Evolutionary conservation across 345 rosid genomes (phyloP).

Genomic region (Hypericum androsaemum): DNA sequence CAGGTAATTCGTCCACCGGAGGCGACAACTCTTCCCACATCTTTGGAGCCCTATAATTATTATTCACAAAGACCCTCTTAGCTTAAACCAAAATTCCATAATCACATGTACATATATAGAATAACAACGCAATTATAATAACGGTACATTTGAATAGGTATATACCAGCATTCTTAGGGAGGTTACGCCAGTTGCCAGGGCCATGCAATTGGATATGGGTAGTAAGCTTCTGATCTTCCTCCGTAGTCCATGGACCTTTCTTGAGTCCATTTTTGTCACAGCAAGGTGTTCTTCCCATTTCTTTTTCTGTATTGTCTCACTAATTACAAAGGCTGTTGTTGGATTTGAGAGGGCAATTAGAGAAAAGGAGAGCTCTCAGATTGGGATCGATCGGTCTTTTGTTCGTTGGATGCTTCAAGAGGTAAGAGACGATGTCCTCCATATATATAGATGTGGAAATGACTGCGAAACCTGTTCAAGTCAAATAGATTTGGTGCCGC

Average conservation of each 20-base stretch:
- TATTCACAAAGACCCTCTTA: not conserved
- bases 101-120: not conserved
- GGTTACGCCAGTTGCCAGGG: conserved; percentile 70
- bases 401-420: not conserved
- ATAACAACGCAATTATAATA: not conserved
- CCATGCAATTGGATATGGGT: conserved; percentile 63
- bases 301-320: not conserved
- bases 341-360: not conserved
- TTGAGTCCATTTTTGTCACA: conserved; percentile 51
- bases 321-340: not conserved
- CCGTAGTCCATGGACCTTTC: conserved; percentile 90
- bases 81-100: too few species aligned
- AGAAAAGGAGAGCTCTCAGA: not conserved
- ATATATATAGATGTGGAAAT: conserved; percentile 16
- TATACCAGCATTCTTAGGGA: conserved; percentile 72
- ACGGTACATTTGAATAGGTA: not conserved
- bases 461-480: conserved; percentile 12
- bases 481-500: conserved; percentile 76
- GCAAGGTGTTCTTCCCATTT: conserved; percentile 43
- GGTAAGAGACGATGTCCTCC: not conserved
- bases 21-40: conserved; percentile 88
- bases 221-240: conserved; percentile 64
- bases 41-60: conserved; percentile 32
- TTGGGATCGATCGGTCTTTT: too few species aligned
- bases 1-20: conserved; percentile 81